Evolutionary conservation across 2,329 filamentous ascomycete species (phyloP), one percentile per base, ranked within the genome.

Genomic region (Periconia sp.): DNA sequence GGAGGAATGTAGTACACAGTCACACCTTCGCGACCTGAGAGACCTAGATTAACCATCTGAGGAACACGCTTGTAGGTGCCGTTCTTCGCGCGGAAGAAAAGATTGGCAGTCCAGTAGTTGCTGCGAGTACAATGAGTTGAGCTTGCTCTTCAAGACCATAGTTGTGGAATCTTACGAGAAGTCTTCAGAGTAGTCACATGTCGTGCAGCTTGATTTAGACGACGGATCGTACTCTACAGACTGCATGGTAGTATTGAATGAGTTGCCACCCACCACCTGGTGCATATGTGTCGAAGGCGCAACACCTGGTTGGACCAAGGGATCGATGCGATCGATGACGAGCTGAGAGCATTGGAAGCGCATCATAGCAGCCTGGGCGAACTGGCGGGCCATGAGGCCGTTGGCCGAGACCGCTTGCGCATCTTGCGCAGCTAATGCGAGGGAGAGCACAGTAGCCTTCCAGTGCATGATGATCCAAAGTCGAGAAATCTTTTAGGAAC

Each of bases 1-100:
- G 61, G 59, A 2, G 59, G 57, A 22, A 61, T 64, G 30, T 64
- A 64, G 44, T 64, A 64, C 2, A 64, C 57, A 1, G 61, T 64
- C 6, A 64, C 52, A 24, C 61, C 61, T 35, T 59, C 57, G n/a
- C 43, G 32, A 3, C 59, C 57, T 5, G 41, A 25, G 4, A 64
- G 47, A 2, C 57, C 57, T 11, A 61, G 33, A 21, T 64, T 64
- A 11, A 59, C 57, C 52, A 60, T 59, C 37, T 64, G 61, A 3
- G 56, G 57, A 4, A 64, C 61, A 4, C 61, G 59, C 43, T 61
- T 60, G 39, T 53, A 64, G 0, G 61, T 57, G 6, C 57, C 57
- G 42, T 64, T 64, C n/a, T 38, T 34, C 10, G 59, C 57, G 13
- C 47, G 56, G 50, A 60, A 61, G 35, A 58, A 63, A 18, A 63